Evolutionary conservation across 2,329 filamentous ascomycete genomes (phyloP), one percentile per base, ranked within the genome.

Genomic region (Trichoderma harzianum): DNA sequence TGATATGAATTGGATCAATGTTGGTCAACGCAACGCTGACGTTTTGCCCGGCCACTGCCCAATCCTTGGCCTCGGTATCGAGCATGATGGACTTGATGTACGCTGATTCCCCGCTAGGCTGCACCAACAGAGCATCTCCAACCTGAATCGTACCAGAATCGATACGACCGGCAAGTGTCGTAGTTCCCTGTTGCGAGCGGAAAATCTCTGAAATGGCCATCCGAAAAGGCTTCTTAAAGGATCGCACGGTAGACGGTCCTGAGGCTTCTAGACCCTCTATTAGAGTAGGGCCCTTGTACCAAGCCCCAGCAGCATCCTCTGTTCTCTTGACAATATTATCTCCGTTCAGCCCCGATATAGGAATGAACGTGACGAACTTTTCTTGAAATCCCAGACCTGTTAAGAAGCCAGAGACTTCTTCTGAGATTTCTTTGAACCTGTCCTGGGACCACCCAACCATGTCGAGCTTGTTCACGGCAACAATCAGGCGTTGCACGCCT

Each of bases 381-480:
- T 88, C 79, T 71, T 92, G 89, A 78, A 98, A 99, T 2, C 93
- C 94, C 0, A 95, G 93, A 1, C 91, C 89, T 0, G 88, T 90
- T 73, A 99, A 84, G 79, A 99, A 98, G 0, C 93, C 91, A 0
- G 89, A 89, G 74, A 97, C 90, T 77, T 97, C 93, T 73, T 94
- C 89, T 57, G 89, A 87, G 71, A 99, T 98, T 77, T 97, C 92
- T 28, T 93, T 88, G 76, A 97, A 99, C 2, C 94, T 89, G 5
- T 90, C 90, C 79, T 93, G 85, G 2, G 91, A 93, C 97, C 97
- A 99, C 7, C 86, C 84, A 7, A 95, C 90, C 18, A 91, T 91
- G 79, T 99, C 96, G 77, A 99, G 91, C 81, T 99, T 99, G 83
- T 99, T 99, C 73, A 99, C 90, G 2, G 93, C 95, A 32, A 99